Evolutionary conservation across 2,329 filamentous ascomycete species (phyloP).

Genomic region (Exophiala dermatitidis): DNA sequence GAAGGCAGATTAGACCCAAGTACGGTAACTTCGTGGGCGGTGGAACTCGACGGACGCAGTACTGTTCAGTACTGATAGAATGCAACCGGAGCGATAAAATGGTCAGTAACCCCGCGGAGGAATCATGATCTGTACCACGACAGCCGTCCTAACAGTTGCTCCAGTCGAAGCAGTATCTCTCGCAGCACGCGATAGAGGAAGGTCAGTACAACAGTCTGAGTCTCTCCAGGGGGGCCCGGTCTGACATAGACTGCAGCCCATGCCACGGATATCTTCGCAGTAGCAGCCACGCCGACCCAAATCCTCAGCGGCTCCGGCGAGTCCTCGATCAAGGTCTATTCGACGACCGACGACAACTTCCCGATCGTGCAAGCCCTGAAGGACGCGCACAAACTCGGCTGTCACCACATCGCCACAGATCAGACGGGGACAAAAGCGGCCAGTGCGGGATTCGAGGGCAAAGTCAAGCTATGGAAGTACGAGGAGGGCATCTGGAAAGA

Average conservation of each 20-base stretch:
- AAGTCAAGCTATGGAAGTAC: constrained; percentile 73
- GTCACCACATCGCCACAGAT: constrained; percentile 76
- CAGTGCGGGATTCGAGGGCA: constrained; percentile 82
- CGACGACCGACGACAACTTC: constrained; percentile 66
- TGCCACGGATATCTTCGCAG: constrained; percentile 72
- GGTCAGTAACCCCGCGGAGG: constrained; percentile 1
- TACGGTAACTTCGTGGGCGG: neutral
- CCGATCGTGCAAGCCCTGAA: constrained; percentile 72
- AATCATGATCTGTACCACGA: constrained; percentile 9
- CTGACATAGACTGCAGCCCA: constrained; percentile 54
- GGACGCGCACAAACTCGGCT: constrained; percentile 76
- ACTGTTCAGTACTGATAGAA: neutral
- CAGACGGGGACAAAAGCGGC: constrained; percentile 64
- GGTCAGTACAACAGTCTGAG: constrained; percentile 46
- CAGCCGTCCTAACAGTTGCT: constrained; percentile 11
- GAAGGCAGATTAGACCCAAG: neutral
- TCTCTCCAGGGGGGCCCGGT: constrained; percentile 22
- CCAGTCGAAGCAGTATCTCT: constrained; percentile 97
- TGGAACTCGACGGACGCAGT: neutral
- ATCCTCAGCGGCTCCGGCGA: constrained; percentile 80
- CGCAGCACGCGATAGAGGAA: constrained; percentile 81
- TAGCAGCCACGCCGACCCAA: constrained; percentile 65
- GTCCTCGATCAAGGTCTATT: constrained; percentile 73
- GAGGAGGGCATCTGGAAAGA: constrained; percentile 50
- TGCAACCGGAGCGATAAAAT: constrained; percentile 8